phyloP scores from a whole-genome alignment of 2,329 filamentous ascomycete species.

The Coniochaeta prunicola region DNA sequence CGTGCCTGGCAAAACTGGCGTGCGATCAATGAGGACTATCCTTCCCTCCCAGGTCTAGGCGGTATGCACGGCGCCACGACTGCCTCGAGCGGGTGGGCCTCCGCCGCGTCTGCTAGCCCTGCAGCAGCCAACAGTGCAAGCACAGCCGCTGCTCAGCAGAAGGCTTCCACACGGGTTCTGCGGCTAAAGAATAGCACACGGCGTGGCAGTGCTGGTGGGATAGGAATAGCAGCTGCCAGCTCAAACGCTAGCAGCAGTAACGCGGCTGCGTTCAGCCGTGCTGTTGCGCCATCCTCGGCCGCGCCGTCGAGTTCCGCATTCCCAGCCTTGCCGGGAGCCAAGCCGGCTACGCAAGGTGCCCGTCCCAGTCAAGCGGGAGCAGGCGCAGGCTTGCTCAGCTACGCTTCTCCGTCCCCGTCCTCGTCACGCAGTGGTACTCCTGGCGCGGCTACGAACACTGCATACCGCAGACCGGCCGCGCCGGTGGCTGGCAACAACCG shows the following conservation, averaged over 20 bases:
- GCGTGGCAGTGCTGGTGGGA: conserved; percentile 24
- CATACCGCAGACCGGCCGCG: conserved; percentile 2
- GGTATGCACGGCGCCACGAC: conserved; percentile 58
- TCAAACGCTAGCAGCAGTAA: conserved; percentile 15
- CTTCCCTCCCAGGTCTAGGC: conserved; percentile 70
- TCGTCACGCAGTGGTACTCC: neutral
- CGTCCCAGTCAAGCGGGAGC: conserved; percentile 1
- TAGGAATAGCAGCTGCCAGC: conserved; percentile 10
- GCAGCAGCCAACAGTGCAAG: conserved; percentile 36
- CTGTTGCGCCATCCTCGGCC: conserved; percentile 11
- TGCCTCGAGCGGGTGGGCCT: conserved; percentile 51
- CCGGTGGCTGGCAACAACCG: conserved; percentile 21
- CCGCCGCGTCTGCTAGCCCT: conserved; percentile 54
- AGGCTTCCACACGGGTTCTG: conserved; percentile 47
- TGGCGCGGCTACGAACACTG: neutral
- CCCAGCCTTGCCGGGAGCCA: conserved; percentile 31
- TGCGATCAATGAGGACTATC: conserved; percentile 93
- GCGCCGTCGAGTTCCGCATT: conserved; percentile 28
- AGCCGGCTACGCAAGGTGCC: neutral
- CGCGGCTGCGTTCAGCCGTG: conserved; percentile 13
- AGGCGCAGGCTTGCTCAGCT: neutral
- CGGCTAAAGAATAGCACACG: conserved; percentile 53
- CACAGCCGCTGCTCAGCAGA: conserved; percentile 32
- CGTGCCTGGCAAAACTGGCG: conserved; percentile 94
- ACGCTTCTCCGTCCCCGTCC: neutral